Conservation (phyloP, 441 rosid species). For the Populus hybrid region DNA sequence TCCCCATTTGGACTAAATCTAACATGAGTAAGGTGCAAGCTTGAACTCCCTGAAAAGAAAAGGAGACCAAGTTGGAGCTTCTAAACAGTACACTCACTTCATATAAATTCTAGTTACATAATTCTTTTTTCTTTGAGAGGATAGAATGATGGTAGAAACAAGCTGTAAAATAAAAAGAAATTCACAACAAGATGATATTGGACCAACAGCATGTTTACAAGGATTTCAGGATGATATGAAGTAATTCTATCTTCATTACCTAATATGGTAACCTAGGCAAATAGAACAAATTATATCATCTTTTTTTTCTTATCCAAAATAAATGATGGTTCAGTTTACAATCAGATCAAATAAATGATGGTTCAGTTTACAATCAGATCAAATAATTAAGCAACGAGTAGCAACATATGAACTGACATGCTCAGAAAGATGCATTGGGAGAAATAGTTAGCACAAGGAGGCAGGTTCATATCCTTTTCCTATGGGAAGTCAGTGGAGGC, state of each 20-base stretch:
- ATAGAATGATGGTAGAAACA: background rate
- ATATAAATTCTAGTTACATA: too few species aligned
- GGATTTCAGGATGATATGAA: background rate
- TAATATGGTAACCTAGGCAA: background rate
- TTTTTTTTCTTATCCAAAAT: background rate
- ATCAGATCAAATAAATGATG: too few species aligned
- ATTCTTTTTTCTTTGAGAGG: background rate
- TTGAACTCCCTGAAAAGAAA: constrained; percentile 64
- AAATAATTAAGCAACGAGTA: background rate
- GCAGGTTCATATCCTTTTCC: constrained; percentile 64
- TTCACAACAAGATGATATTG: background rate
- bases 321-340: background rate
- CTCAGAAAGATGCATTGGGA: constrained; percentile 98
- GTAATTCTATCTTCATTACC: background rate
- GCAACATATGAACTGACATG: constrained; percentile 55
- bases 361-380: background rate
- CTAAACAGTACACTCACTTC: background rate
- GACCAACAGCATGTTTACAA: background rate
- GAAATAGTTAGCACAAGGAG: constrained; percentile 92
- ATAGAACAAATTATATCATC: background rate
- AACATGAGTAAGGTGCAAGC: constrained; percentile 92
- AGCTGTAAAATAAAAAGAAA: background rate
- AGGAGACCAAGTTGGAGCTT: constrained; percentile 12
- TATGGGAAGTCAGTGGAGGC: constrained; percentile 68
- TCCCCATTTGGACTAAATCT: constrained; percentile 92